These are phyloP conservation scores for Penicillium sp. DNA, from an alignment of 2,329 filamentous ascomycete genomes.

Conservation along the genomic window DNA sequence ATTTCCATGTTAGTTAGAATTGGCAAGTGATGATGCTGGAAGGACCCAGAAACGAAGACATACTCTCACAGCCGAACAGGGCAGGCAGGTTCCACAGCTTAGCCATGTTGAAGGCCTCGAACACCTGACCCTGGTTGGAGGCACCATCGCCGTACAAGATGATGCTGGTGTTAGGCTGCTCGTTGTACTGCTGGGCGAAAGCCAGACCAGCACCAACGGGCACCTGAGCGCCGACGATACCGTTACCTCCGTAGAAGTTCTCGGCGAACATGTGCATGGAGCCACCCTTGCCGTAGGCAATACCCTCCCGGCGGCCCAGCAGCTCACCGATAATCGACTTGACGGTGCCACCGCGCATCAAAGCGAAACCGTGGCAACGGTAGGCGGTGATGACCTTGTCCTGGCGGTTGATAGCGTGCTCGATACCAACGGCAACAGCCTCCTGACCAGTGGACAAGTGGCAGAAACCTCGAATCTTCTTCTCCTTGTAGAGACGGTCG, in stretches of 20 bases:
- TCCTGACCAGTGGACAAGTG: slow-evolving; percentile 97
- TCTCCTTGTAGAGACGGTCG: slow-evolving; percentile 99
- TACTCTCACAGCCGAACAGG: slow-evolving; percentile 97
- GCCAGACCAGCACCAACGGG: slow-evolving; percentile 94
- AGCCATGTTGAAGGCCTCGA: slow-evolving; percentile 99
- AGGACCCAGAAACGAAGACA: slow-evolving; percentile 42
- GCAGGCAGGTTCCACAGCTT: slow-evolving; percentile 97
- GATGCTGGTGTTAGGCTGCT: slow-evolving; percentile 79
- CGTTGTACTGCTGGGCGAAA: slow-evolving; percentile 93
- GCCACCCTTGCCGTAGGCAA: slow-evolving; percentile 97
- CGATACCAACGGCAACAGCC: slow-evolving; percentile 94
- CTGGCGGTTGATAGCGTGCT: slow-evolving; percentile 85
- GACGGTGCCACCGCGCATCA: slow-evolving; percentile 90
- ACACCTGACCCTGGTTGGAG: slow-evolving; percentile 98
- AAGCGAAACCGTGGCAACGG: slow-evolving; percentile 96
- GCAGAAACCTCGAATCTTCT: slow-evolving; percentile 99
- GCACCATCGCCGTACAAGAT: slow-evolving; percentile 97
- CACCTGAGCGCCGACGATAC: slow-evolving; percentile 97
- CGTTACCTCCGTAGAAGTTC: slow-evolving; percentile 97
- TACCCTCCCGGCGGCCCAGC: slow-evolving; percentile 90
- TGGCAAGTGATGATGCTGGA: slow-evolving; percentile 15
- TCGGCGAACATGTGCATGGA: slow-evolving; percentile 99
- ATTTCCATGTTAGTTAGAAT: slow-evolving; percentile 1
- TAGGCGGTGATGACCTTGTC: slow-evolving; percentile 98
- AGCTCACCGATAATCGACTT: slow-evolving; percentile 95